Evolutionary conservation across 1,139 yeast species (phyloP).

Genomic region (Debaryomycetaceae sp.): DNA sequence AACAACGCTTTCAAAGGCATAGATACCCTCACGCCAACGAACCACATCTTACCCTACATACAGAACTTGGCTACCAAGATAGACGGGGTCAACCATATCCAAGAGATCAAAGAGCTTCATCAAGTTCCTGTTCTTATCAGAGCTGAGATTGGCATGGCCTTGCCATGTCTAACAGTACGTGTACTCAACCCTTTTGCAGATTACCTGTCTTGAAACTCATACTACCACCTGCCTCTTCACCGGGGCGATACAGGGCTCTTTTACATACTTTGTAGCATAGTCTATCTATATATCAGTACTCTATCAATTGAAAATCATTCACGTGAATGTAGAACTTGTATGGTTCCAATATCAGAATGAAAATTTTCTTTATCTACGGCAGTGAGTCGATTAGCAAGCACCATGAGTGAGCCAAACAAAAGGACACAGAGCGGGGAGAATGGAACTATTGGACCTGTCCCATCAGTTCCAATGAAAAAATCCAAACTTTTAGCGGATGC

Average conservation of each 20-base stretch:
- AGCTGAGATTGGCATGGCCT: conserved; percentile 92
- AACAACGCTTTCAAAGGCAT: conserved; percentile 11
- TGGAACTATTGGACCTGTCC: conserved; percentile 19
- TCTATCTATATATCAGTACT: not conserved
- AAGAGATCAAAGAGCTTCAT: conserved; percentile 74
- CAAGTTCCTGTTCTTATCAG: conserved; percentile 83
- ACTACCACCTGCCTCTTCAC: not conserved
- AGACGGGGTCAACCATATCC: conserved; percentile 64
- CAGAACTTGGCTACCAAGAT: conserved; percentile 52
- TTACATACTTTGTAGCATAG: not conserved
- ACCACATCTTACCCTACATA: conserved; percentile 42
- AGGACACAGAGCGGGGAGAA: conserved; percentile 6
- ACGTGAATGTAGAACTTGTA: not conserved
- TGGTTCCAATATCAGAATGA: not conserved
- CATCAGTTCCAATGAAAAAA: conserved; percentile 23
- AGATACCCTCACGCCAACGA: conserved; percentile 21
- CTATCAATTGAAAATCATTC: not conserved
- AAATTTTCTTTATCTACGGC: not conserved
- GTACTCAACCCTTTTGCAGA: conserved; percentile 79
- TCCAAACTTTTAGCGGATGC: conserved; percentile 16
- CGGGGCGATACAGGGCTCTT: not conserved
- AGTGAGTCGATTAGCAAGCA: too few relatives aligned
- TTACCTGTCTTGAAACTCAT: not conserved
- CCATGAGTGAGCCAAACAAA: not conserved
- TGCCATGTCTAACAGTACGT: conserved; percentile 92